Base-by-base conservation (phyloP, 2,329 filamentous ascomycete species). In the Calonectria honghensis region DNA sequence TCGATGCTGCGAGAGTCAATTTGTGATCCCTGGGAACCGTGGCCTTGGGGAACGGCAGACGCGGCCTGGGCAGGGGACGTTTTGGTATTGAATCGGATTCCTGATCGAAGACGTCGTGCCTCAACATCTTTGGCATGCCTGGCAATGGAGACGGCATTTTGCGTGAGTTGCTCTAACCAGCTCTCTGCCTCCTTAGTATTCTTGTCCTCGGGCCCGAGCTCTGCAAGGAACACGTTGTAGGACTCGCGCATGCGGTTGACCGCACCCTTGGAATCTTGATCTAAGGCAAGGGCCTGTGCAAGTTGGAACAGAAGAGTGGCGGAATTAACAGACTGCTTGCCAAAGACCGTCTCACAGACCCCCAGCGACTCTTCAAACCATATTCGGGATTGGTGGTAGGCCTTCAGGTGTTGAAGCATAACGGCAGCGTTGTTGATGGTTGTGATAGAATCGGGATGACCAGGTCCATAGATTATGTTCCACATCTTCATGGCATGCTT, bases 401-500 rank as follows among this genome's bases (percentile, higher is more conserved):
- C 93, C 89, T 98, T 98, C 80, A 98, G 91, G 71, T 96, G 93
- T 86, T 99, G 97, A 73, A 99, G 92, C 97, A 99, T 99, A 74
- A 99, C 97, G 10, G 97, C 97, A 27, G 95, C 96, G 82, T 99
- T 99, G 91, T 98, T 99, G 86, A 98, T 94, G 20, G 97, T 98
- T 11, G 97, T 99, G 86, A 99, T 98, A 11, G 96, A 98, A 86
- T 99, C 97, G 4, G 97, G 97, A 86, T 99, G 97, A 81, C 95
- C 94, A 37, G 94, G 89, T 39, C 97, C 97, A 83, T 98, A 99
- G 81, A 98, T 96, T 81, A 98, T 91, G 89, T 98, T 98, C 96
- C 96, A 98, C 76, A 99, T 89, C 83, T 97, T 93, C 79, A 99
- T 91, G 9, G 97, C 97, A 84, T 99, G 97, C 84, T 95, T 95